Conservation (phyloP, 768 basidiomycete species). For the Calocybe indica region DNA sequence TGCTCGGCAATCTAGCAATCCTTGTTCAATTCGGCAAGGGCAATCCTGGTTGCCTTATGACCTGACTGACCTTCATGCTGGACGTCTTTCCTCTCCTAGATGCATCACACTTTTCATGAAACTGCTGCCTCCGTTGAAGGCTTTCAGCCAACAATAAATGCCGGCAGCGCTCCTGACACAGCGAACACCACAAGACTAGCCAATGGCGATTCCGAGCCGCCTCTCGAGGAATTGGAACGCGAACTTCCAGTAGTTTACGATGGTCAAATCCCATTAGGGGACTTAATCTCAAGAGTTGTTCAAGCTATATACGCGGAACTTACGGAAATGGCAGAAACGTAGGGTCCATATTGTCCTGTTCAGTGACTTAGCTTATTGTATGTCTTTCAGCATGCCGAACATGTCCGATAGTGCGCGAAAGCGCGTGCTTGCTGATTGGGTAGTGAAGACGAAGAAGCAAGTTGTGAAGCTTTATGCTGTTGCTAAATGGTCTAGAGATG, state of each 20-base stretch:
- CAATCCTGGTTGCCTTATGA: no score
- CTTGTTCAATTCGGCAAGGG: no score
- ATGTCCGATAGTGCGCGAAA: constrained; percentile 81
- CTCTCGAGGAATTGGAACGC: constrained; percentile 55
- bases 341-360: constrained; percentile 20
- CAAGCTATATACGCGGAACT: constrained; percentile 82
- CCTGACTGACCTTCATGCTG: constrained; percentile 3
- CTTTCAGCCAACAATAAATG: neutral
- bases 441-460: constrained; percentile 86
- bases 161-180: neutral
- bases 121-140: neutral
- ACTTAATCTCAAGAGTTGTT: constrained; percentile 69
- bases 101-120: neutral
- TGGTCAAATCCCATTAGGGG: constrained; percentile 68
- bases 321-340: constrained; percentile 84
- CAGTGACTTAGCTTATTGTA: constrained; percentile 1
- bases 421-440: constrained; percentile 80
- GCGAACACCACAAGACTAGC: constrained; percentile 1
- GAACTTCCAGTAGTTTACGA: constrained; percentile 72
- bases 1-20: no score
- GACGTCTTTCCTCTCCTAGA: neutral
- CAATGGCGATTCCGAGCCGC: constrained; percentile 23
- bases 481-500: constrained; percentile 82
- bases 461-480: constrained; percentile 86
- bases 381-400: constrained; percentile 54